Conservation (phyloP, 2,329 filamentous ascomycete species). For the Claviceps capensis region DNA sequence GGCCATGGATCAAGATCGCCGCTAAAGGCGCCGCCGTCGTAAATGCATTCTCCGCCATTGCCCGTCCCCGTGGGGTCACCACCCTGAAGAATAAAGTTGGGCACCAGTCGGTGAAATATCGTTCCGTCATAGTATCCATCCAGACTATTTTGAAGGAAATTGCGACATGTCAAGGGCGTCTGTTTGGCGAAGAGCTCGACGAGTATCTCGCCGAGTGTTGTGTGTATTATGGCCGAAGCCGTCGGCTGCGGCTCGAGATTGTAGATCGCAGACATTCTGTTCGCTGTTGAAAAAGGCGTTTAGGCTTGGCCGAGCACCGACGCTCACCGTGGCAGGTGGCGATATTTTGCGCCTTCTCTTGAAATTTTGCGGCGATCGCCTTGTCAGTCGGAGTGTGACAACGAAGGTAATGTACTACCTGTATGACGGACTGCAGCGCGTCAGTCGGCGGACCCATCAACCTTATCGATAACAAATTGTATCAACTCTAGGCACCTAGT, state of each 20-base stretch:
- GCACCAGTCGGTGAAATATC: conserved; percentile 84
- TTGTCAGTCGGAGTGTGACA: too few relatives aligned
- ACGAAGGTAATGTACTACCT: too few relatives aligned
- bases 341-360: background rate
- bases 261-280: conserved; percentile 74
- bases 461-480: background rate
- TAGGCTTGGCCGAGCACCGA: background rate
- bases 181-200: conserved; percentile 94
- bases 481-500: too few relatives aligned
- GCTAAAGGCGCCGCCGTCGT: conserved; percentile 67
- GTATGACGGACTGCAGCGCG: too few relatives aligned
- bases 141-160: conserved; percentile 88
- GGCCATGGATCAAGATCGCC: conserved; percentile 60
- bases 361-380: background rate
- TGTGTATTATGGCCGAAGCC: conserved; percentile 81
- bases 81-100: conserved; percentile 86
- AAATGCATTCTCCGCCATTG: conserved; percentile 82
- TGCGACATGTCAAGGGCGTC: conserved; percentile 78
- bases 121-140: conserved; percentile 93
- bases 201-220: conserved; percentile 75
- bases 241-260: conserved; percentile 92
- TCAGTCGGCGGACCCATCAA: too few relatives aligned
- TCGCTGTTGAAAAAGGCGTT: background rate
- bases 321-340: background rate
- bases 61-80: conserved; percentile 91